Evolutionary conservation across 2,329 filamentous ascomycete genomes (phyloP).

Genomic region (Trichoderma sp.): DNA sequence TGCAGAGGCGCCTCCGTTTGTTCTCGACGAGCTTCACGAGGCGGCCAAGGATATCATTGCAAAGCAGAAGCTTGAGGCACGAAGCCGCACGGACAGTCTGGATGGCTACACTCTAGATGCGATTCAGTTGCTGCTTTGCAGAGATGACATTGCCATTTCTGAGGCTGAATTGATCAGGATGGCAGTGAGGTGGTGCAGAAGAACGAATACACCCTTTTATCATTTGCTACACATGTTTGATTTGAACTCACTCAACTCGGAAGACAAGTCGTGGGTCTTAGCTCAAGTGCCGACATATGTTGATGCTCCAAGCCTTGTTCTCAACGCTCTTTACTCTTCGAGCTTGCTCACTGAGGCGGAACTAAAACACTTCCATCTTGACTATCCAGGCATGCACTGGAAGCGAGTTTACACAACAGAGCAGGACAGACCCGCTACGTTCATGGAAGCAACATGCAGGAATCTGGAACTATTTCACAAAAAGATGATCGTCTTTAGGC

Average conservation of each 20-base stretch:
- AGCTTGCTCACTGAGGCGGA: slow-evolving; percentile 36
- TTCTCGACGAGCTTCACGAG: slow-evolving; percentile 42
- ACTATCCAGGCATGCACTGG: slow-evolving; percentile 41
- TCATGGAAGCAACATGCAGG: slow-evolving; percentile 36
- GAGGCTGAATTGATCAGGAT: slow-evolving; percentile 43
- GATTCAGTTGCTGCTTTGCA: slow-evolving; percentile 37
- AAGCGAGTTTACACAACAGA: slow-evolving; percentile 41
- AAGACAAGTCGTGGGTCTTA: slow-evolving; percentile 43
- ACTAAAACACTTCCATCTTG: slow-evolving; percentile 37
- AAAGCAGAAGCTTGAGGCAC: neutral
- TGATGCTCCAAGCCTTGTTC: slow-evolving; percentile 34
- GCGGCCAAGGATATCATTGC: slow-evolving; percentile 30
- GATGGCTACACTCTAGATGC: slow-evolving; percentile 33
- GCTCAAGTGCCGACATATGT: slow-evolving; percentile 35
- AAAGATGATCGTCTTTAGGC: slow-evolving; percentile 42
- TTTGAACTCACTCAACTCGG: slow-evolving; percentile 35
- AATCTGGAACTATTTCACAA: slow-evolving; percentile 42
- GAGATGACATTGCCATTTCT: slow-evolving; percentile 40
- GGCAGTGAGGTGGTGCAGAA: slow-evolving; percentile 39
- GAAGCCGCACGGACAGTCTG: slow-evolving; percentile 17
- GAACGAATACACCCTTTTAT: slow-evolving; percentile 32
- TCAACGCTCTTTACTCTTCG: slow-evolving; percentile 43
- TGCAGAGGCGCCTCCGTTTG: slow-evolving; percentile 34
- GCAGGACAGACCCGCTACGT: slow-evolving; percentile 39
- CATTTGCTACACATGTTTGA: slow-evolving; percentile 37